Evolutionary conservation across 768 basidiomycete species (phyloP).

Genomic region (Termitomyces sp.): DNA sequence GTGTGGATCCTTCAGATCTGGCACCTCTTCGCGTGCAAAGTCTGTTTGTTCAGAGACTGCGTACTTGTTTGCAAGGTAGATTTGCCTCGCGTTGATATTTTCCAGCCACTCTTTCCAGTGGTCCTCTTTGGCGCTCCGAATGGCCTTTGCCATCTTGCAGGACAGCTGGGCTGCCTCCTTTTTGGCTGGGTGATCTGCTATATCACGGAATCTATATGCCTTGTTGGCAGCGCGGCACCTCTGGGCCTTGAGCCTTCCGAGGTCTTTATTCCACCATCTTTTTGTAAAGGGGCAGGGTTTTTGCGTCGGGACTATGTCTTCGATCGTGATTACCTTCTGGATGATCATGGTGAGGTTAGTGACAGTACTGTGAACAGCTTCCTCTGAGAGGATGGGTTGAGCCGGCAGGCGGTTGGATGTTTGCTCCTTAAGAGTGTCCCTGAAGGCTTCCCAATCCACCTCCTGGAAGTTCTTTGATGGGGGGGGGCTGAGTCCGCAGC

Average conservation of each 20-base stretch:
- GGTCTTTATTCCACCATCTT: background rate
- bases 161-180: no score
- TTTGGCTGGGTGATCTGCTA: no score
- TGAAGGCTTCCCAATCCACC: background rate
- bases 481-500: background rate
- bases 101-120: no score
- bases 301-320: background rate
- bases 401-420: background rate
- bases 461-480: background rate
- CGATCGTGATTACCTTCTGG: background rate
- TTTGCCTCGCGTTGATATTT: no score
- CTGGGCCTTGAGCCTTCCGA: background rate
- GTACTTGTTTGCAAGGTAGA: no score
- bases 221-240: no score
- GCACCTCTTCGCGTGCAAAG: no score
- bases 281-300: background rate
- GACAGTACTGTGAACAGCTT: background rate
- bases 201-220: no score
- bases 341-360: background rate
- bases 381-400: background rate
- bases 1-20: no score
- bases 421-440: background rate
- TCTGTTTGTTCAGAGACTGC: no score
- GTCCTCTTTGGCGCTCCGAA: no score
- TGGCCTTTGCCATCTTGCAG: no score